Evolutionary conservation across 257 asterid genomes (phyloP).

Genomic region (Nicotiana benthamiana): DNA sequence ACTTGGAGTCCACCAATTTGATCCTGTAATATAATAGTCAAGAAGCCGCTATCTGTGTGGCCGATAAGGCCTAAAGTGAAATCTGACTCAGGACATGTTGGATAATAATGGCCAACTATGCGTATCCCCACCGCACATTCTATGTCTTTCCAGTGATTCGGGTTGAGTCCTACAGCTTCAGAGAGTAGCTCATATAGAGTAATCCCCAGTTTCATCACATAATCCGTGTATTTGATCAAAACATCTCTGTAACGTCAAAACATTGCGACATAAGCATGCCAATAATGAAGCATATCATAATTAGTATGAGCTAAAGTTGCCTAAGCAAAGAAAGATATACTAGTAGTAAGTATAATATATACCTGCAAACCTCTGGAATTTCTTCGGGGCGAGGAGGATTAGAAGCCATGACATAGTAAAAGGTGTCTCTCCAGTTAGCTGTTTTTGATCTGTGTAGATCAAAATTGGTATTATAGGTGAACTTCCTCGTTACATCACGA

Average conservation of each 20-base stretch:
- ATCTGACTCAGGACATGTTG: constrained; percentile 47
- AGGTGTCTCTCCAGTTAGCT: constrained; percentile 21
- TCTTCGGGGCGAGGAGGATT: constrained; percentile 14
- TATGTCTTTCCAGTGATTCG: constrained; percentile 22
- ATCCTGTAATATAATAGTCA: constrained; percentile 39
- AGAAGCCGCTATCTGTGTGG: constrained; percentile 35
- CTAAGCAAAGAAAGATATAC: neutral
- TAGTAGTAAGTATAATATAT: neutral
- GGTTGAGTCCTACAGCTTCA: constrained; percentile 30
- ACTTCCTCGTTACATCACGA: neutral
- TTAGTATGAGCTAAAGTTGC: constrained; percentile 14
- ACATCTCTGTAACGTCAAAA: constrained; percentile 10
- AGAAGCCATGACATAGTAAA: constrained; percentile 11
- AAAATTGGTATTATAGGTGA: constrained; percentile 11
- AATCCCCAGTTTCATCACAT: constrained; percentile 22
- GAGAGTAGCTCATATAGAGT: constrained; percentile 30
- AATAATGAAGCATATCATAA: neutral
- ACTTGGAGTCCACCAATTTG: constrained; percentile 47
- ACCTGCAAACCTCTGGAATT: constrained; percentile 15
- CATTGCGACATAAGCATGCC: neutral
- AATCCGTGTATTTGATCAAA: constrained; percentile 27
- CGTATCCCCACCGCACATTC: constrained; percentile 29
- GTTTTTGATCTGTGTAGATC: constrained; percentile 14
- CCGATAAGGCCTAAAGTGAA: constrained; percentile 20
- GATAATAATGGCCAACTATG: constrained; percentile 33